Conservation (phyloP, 352 stramenopile genomes). For the Pythium monospermum region DNA sequence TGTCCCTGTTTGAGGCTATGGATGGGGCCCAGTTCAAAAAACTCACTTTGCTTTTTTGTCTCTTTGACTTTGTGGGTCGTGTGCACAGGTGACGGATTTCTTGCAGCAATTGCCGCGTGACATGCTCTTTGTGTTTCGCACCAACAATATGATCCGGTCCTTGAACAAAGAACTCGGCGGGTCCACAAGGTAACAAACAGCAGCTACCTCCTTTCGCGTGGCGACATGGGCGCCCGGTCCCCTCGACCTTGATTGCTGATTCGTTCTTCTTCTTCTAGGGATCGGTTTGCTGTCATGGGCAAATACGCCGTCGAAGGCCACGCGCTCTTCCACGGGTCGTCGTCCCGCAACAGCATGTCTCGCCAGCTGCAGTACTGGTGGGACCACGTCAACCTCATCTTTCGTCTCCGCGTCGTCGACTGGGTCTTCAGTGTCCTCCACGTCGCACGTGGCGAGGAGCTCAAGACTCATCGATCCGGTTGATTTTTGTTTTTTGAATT, state of each 20-base stretch:
- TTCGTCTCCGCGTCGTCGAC: constrained; percentile 58
- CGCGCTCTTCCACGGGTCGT: constrained; percentile 32
- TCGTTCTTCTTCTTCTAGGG: constrained; percentile 28
- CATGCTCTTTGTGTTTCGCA: constrained; percentile 90
- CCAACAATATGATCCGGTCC: constrained; percentile 87
- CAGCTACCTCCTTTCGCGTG: too few relatives aligned
- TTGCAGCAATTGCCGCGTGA: constrained; percentile 83
- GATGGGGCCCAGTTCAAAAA: too few relatives aligned
- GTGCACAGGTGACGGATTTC: constrained; percentile 65
- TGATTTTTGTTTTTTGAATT: constrained; percentile 7
- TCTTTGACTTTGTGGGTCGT: neutral
- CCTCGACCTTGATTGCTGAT: constrained; percentile 5
- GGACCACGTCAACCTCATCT: constrained; percentile 60
- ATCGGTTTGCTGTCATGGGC: constrained; percentile 72
- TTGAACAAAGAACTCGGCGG: constrained; percentile 88
- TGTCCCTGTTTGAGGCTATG: too few relatives aligned
- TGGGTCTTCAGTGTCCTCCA: constrained; percentile 45
- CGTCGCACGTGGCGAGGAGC: constrained; percentile 19
- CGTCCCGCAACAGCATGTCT: neutral
- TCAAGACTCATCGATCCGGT: constrained; percentile 15
- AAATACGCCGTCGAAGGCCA: constrained; percentile 65
- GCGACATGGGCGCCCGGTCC: too few relatives aligned
- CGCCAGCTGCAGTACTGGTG: constrained; percentile 38
- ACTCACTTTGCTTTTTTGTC: neutral
- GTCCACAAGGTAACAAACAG: constrained; percentile 60